These are phyloP conservation scores for Telopea speciosissima DNA, from an alignment of 177 flowering plant genomes.

Conservation along the genomic window DNA sequence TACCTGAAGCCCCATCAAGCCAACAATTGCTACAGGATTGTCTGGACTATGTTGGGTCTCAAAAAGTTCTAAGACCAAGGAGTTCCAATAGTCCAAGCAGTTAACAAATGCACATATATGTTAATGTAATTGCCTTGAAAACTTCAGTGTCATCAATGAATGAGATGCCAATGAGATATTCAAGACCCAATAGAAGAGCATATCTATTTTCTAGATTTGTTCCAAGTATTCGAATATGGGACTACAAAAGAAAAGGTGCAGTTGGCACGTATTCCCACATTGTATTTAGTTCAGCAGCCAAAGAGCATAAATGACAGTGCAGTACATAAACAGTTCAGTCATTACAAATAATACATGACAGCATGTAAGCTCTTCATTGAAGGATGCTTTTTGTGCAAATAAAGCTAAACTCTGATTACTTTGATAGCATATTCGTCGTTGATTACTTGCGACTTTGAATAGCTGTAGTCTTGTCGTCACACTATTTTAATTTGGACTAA, in stretches of 20 bases:
- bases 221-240: slow-evolving; percentile 87
- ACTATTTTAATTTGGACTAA: too few relatives aligned
- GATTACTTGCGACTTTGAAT: too few relatives aligned
- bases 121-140: slow-evolving; percentile 58
- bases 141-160: slow-evolving; percentile 97
- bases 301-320: neutral
- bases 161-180: slow-evolving; percentile 75
- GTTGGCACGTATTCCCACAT: neutral
- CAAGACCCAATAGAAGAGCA: too few relatives aligned
- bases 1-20: too few relatives aligned
- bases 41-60: too few relatives aligned
- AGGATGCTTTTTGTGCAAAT: neutral
- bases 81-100: slow-evolving; percentile 82
- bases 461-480: too few relatives aligned
- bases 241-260: slow-evolving; percentile 35
- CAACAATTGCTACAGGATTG: too few relatives aligned
- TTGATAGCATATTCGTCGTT: too few relatives aligned
- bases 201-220: too few relatives aligned
- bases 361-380: too few relatives aligned
- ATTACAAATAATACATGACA: too few relatives aligned
- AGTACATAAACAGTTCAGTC: neutral
- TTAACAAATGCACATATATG: neutral
- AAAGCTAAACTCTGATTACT: neutral
- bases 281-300: too few relatives aligned
- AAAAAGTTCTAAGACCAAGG: slow-evolving; percentile 80